A percentile compares a stretch with the other conserved stretches of the same genome.
phyloP scores from a whole-genome alignment of 805 yeast species.

The Candida coquimbonensis region DNA sequence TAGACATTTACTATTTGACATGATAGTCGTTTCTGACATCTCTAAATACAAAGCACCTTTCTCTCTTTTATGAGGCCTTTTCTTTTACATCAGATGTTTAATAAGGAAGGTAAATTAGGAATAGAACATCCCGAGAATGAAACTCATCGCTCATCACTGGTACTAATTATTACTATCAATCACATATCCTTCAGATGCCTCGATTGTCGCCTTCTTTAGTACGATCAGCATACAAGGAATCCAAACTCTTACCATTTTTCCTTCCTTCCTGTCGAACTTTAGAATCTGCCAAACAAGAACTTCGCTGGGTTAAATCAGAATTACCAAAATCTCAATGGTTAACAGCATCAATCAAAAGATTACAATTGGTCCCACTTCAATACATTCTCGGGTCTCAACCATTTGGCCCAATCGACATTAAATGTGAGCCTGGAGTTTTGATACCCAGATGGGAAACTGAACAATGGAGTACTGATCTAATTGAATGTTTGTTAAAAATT shows the following conservation, averaged over 20 bases:
- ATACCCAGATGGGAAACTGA: slow-evolving; percentile 97
- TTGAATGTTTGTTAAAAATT: slow-evolving; percentile 7
- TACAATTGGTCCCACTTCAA: slow-evolving; percentile 63
- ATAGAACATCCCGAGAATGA: too few relatives aligned
- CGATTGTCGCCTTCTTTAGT: slow-evolving; percentile 12
- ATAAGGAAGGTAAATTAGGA: neutral
- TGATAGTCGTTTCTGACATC: neutral
- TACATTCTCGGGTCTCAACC: slow-evolving; percentile 85
- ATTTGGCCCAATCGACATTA: slow-evolving; percentile 60
- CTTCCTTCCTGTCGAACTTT: slow-evolving; percentile 18
- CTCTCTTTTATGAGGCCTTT: too few relatives aligned
- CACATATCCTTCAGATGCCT: slow-evolving; percentile 8
- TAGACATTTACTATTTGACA: neutral
- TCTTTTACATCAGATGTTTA: neutral
- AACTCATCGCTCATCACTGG: too few relatives aligned
- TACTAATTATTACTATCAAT: too few relatives aligned
- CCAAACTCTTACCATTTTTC: slow-evolving; percentile 12
- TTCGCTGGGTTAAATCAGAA: slow-evolving; percentile 58
- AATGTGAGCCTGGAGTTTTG: slow-evolving; percentile 57
- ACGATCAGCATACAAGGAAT: slow-evolving; percentile 4
- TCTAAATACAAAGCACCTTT: too few relatives aligned
- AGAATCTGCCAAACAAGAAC: slow-evolving; percentile 43
- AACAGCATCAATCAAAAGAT: slow-evolving; percentile 48
- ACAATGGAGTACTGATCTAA: slow-evolving; percentile 63
- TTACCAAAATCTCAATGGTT: slow-evolving; percentile 41